phyloP scores from a whole-genome alignment of 305 asterid species.

The Ajuga reptans region DNA sequence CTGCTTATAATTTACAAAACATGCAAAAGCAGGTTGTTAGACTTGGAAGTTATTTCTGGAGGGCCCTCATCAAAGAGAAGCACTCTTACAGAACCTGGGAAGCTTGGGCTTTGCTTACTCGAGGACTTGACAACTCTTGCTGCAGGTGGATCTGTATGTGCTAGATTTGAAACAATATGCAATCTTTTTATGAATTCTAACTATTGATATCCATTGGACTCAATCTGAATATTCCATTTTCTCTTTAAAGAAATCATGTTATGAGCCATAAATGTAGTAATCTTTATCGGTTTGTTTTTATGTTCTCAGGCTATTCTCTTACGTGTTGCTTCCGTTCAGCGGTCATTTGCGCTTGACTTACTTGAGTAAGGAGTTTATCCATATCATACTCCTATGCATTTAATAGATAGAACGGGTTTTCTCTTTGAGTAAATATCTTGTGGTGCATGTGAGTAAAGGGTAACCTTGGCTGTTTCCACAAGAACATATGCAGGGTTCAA shows the following conservation, averaged over 20 bases:
- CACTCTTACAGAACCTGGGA: slow-evolving; percentile 60
- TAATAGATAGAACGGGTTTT: slow-evolving; percentile 1
- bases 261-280: slow-evolving; percentile 11
- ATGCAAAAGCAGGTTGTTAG: slow-evolving; percentile 63
- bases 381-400: slow-evolving; percentile 14
- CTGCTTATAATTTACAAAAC: slow-evolving; percentile 19
- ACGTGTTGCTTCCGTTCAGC: slow-evolving; percentile 63
- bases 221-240: background rate
- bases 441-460: slow-evolving; percentile 4
- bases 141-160: slow-evolving; percentile 99
- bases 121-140: slow-evolving; percentile 99
- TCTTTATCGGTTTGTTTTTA: slow-evolving; percentile 21
- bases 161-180: slow-evolving; percentile 36
- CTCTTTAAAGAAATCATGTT: background rate
- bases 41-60: slow-evolving; percentile 62
- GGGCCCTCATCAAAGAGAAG: slow-evolving; percentile 56
- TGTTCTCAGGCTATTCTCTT: slow-evolving; percentile 82
- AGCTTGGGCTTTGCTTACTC: slow-evolving; percentile 88
- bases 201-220: slow-evolving; percentile 15
- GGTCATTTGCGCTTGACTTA: slow-evolving; percentile 90
- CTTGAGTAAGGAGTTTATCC: slow-evolving; percentile 67
- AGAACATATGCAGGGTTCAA: background rate
- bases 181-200: slow-evolving; percentile 23
- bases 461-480: slow-evolving; percentile 3
- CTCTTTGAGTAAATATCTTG: slow-evolving; percentile 10